phyloP scores from a whole-genome alignment of 2,329 filamentous ascomycete species.

The Kalaharituber pfeilii region DNA sequence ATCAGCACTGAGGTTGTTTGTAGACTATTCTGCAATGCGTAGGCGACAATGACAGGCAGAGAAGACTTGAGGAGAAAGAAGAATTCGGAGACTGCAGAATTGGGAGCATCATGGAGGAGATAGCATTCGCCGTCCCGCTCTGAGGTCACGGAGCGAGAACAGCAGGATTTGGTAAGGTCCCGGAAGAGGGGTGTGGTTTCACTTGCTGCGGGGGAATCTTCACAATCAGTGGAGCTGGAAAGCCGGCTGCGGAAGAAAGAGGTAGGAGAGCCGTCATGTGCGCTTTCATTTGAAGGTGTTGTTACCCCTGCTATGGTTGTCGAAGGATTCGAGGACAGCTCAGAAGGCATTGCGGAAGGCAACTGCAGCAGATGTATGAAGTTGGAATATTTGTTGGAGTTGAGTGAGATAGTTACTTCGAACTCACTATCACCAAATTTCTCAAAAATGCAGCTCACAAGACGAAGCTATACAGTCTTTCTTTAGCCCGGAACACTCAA shows the following conservation, averaged over 20 bases:
- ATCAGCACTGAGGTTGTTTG: conserved; percentile 71
- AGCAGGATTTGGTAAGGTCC: neutral
- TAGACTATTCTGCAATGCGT: conserved; percentile 68
- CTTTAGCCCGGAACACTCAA: too few relatives aligned
- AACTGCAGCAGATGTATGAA: too few relatives aligned
- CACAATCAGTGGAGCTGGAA: neutral
- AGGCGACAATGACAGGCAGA: conserved; percentile 64
- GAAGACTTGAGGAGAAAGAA: conserved; percentile 51
- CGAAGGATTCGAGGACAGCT: too few relatives aligned
- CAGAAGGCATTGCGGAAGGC: too few relatives aligned
- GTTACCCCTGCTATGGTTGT: too few relatives aligned
- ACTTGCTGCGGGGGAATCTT: neutral
- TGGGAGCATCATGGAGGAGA: neutral
- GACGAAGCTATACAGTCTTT: too few relatives aligned
- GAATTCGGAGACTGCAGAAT: conserved; percentile 37
- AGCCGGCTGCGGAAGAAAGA: neutral
- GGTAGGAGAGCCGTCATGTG: too few relatives aligned
- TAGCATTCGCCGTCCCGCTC: neutral
- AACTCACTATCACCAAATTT: too few relatives aligned
- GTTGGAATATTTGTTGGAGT: too few relatives aligned
- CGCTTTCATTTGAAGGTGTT: too few relatives aligned
- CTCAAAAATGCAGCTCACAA: too few relatives aligned
- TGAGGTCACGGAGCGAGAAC: neutral
- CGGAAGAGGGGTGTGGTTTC: neutral
- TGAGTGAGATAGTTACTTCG: too few relatives aligned